A percentile compares a stretch with the other conserved stretches of the same genome.
Evolutionary conservation across 1,284 basidiomycete genomes (phyloP).

Genomic region (Moniliella sp.): DNA sequence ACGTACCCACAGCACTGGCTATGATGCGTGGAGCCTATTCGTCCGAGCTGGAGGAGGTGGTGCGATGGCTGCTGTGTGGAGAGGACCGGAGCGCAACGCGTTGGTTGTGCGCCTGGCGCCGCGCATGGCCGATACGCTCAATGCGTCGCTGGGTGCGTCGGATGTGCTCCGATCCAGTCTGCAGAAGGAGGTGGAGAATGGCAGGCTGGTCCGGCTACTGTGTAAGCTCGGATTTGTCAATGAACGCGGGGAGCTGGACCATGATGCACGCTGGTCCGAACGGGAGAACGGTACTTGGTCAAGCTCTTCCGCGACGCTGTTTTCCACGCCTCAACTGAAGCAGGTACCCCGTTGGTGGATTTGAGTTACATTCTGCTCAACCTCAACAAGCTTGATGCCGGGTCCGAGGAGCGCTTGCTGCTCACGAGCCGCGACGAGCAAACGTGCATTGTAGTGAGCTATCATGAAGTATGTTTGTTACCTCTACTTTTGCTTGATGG

Average conservation of each 20-base stretch:
- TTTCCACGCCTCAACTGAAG: conserved; percentile 73
- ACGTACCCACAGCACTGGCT: conserved; percentile 46
- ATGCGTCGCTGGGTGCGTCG: conserved; percentile 52
- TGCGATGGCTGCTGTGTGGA: conserved; percentile 56
- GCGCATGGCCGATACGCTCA: conserved; percentile 56
- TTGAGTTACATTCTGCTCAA: conserved; percentile 30
- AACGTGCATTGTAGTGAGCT: conserved; percentile 83
- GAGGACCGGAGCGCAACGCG: conserved; percentile 44
- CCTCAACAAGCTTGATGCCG: conserved; percentile 53
- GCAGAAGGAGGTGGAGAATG: conserved; percentile 82
- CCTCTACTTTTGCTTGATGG: no score
- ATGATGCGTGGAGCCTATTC: conserved; percentile 54
- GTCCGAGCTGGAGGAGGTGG: conserved; percentile 57
- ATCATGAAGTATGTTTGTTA: conserved; percentile 48
- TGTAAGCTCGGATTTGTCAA: conserved; percentile 96
- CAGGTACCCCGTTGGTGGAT: conserved; percentile 70
- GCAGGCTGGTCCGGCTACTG: conserved; percentile 67
- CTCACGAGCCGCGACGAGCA: conserved; percentile 79
- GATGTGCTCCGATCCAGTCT: conserved; percentile 69
- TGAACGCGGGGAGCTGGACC: conserved; percentile 90
- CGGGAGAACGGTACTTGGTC: conserved; percentile 88
- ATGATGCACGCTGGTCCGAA: conserved; percentile 92
- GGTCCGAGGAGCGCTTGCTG: conserved; percentile 80
- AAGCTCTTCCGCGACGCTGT: conserved; percentile 96
- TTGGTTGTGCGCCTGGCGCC: conserved; percentile 57